Evolutionary conservation across 495 filamentous ascomycete genomes (phyloP).

Genomic region (Letharia lupina): DNA sequence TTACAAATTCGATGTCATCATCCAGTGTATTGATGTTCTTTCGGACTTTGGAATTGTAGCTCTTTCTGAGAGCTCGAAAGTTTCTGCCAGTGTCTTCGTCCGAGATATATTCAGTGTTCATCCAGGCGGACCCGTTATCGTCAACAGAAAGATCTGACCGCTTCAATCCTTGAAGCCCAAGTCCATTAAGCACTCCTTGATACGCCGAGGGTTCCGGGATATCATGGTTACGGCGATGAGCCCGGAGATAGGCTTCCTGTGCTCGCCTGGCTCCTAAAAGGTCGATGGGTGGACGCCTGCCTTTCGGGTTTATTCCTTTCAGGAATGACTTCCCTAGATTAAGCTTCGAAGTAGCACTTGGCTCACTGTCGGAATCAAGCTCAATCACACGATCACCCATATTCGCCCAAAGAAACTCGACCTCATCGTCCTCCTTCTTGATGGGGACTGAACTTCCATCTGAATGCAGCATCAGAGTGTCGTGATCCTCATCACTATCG

Average conservation of each 20-base stretch:
- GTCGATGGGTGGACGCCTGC: neutral
- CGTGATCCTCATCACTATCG: neutral
- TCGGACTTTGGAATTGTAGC: constrained; percentile 4
- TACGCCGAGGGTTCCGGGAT: too few relatives aligned
- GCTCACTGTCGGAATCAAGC: neutral
- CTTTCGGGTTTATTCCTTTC: neutral
- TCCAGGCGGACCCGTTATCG: neutral
- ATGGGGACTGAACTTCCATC: neutral
- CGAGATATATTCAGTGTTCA: neutral
- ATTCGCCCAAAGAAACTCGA: neutral
- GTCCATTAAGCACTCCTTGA: too few relatives aligned
- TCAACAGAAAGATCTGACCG: too few relatives aligned
- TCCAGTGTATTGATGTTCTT: constrained; percentile 5
- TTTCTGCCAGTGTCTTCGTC: neutral
- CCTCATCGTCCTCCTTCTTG: neutral
- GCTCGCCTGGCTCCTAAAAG: too few relatives aligned
- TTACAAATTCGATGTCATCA: constrained; percentile 21
- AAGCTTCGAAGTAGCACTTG: too few relatives aligned
- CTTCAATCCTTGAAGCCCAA: too few relatives aligned
- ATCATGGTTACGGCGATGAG: too few relatives aligned
- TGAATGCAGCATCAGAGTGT: neutral
- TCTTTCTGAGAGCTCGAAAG: constrained; percentile 8
- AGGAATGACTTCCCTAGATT: constrained; percentile 4
- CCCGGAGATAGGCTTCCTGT: too few relatives aligned
- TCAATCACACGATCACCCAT: constrained; percentile 4